Evolutionary conservation across 2,329 filamentous ascomycete genomes (phyloP).

Genomic region (Colletotrichum tabaci): DNA sequence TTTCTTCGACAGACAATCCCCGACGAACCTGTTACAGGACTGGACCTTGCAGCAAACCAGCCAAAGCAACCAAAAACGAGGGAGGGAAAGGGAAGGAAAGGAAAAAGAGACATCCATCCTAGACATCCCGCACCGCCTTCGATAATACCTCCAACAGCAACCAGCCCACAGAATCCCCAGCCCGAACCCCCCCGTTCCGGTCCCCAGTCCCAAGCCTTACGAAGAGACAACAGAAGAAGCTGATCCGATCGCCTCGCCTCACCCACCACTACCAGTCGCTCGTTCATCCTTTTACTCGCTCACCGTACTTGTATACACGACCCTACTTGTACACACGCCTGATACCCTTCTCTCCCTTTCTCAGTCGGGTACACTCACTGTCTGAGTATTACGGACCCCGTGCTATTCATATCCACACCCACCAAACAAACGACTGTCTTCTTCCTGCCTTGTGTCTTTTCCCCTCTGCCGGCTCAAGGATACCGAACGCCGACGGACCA

Average conservation of each 20-base stretch:
- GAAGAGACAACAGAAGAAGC: conserved; percentile 8
- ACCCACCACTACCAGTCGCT: conserved; percentile 3
- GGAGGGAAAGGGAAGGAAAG: not conserved
- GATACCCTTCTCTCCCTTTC: not conserved
- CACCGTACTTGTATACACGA: not conserved
- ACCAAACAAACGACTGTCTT: conserved; percentile 13
- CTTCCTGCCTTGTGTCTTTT: conserved; percentile 9
- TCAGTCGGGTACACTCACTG: conserved; percentile 1
- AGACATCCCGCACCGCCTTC: conserved; percentile 7
- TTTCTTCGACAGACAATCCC: conserved; percentile 35
- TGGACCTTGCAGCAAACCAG: conserved; percentile 13
- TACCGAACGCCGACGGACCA: conserved; percentile 14
- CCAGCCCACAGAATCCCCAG: not conserved
- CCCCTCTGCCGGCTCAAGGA: conserved; percentile 28
- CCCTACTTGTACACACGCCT: not conserved
- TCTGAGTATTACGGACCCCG: conserved; percentile 9
- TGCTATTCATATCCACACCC: conserved; percentile 22
- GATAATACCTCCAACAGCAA: not conserved
- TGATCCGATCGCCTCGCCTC: conserved; percentile 11
- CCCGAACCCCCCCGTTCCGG: not conserved
- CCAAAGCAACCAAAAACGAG: not conserved
- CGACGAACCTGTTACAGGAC: conserved; percentile 22
- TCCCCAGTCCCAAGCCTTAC: conserved; percentile 10
- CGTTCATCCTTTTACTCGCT: conserved; percentile 20
- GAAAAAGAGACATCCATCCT: conserved; percentile 1